Evolutionary conservation across 2,329 filamentous ascomycete genomes (phyloP), one percentile per base, ranked within the genome.

Genomic region (Fusarium sp.): DNA sequence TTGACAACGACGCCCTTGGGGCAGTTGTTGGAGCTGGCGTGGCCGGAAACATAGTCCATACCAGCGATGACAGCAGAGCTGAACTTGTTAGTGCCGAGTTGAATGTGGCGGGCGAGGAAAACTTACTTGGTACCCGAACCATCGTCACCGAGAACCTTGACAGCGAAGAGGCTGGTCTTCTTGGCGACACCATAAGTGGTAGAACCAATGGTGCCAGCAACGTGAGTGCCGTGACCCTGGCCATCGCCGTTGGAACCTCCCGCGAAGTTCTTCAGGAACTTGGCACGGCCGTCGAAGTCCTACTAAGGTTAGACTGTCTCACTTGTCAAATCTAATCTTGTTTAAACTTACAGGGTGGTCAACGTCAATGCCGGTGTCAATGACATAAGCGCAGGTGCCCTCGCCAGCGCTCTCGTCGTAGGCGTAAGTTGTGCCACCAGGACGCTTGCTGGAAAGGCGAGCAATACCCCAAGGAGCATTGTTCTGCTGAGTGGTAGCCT

Each of bases 1-100:
- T 84, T 86, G 70, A 84, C 81, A 17, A 88, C 84, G 37, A 80
- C 77, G 25, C 82, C 82, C 42, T 76, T 80, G 65, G 78, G 74
- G 76, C 81, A 83, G 69, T 64, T 75, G 60, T 78, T 77, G 4
- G 65, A 74, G 53, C 74, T 47, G 18, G 76, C 69, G 67, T 84
- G 81, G 15, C 67, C 58, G 36, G 76, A 76, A 7, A 81, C 81
- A 35, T 76, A 83, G 72, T 83, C 79, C 67, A 83, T 82, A 53
- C 81, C 81, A 11, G 80, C 80, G 40, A 84, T 79, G 66, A 84
- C 80, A 51, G 75, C 79, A 17, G 81, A 81, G 70, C n/a, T n/a
- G n/a, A n/a, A n/a, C n/a, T n/a, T n/a, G n/a, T n/a, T n/a, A n/a
- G n/a, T n/a, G n/a, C n/a, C n/a, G n/a, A n/a, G n/a, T n/a, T n/a